Percentiles rank a stretch among this genome's conserved stretches.
These are phyloP conservation scores for Magnolia changhungtana DNA, from an alignment of 164 flowering plant species.

Conservation along the genomic window DNA sequence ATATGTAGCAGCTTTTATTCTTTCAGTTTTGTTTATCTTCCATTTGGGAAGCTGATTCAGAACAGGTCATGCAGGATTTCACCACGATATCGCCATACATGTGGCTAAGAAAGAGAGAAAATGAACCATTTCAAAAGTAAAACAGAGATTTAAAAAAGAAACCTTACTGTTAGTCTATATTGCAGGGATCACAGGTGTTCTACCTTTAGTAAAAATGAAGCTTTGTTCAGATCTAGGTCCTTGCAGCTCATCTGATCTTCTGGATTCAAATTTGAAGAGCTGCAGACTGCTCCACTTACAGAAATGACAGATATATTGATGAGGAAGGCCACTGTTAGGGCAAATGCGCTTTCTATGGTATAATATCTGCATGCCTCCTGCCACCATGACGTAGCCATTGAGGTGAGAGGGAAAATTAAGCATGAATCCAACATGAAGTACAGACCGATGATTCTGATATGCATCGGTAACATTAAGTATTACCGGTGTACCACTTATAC, in stretches of 20 bases:
- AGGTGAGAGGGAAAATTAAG: not conserved
- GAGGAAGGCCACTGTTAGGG: conserved; percentile 74
- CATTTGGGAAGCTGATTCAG: not conserved
- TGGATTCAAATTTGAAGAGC: conserved; percentile 43
- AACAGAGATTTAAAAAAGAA: not conserved
- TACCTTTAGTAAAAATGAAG: conserved; percentile 69
- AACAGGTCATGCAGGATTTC: not conserved
- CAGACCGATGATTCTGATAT: not conserved
- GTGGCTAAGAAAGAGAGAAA: not conserved
- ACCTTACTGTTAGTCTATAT: not conserved
- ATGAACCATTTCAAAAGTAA: not conserved
- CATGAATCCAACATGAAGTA: not conserved
- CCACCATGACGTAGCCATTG: conserved; percentile 11
- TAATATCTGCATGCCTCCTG: conserved; percentile 95
- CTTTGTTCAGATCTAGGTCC: conserved; percentile 73
- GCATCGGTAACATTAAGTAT: not conserved
- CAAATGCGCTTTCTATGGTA: conserved; percentile 83
- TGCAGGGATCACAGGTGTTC: not conserved
- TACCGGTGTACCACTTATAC: not conserved
- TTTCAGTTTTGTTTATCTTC: not conserved
- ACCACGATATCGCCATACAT: not conserved
- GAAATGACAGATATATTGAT: conserved; percentile 84
- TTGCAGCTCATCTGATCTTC: conserved; percentile 58
- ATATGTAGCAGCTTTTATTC: not conserved
- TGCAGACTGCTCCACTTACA: conserved; percentile 87